Evolutionary conservation across 164 flowering plant species (phyloP).

Genomic region (Stephania yunnanensis): DNA sequence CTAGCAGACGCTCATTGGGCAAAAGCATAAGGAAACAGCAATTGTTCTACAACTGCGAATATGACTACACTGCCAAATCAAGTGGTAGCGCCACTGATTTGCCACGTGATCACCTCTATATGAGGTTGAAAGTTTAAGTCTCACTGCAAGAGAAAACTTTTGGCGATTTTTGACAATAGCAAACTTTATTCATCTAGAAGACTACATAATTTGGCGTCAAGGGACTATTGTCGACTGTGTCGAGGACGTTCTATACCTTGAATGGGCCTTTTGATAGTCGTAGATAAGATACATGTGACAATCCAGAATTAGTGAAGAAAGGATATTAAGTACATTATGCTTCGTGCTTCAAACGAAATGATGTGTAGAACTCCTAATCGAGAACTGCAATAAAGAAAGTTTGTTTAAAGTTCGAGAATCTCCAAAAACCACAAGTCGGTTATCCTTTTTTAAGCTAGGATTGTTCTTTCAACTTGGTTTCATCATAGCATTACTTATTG

Average conservation of each 20-base stretch:
- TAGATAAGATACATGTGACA: slow-evolving; percentile 38
- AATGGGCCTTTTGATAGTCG: too few species aligned
- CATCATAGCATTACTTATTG: not conserved
- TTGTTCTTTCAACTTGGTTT: not conserved
- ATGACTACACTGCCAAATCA: not conserved
- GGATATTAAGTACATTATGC: slow-evolving; percentile 60
- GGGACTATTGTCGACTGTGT: slow-evolving; percentile 95
- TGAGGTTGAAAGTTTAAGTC: too few species aligned
- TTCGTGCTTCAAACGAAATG: slow-evolving; percentile 39
- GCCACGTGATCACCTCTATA: too few species aligned
- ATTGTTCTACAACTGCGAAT: not conserved
- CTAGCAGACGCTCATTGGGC: too few species aligned
- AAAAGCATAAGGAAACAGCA: not conserved
- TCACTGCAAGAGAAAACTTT: not conserved
- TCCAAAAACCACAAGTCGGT: slow-evolving; percentile 62
- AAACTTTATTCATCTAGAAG: slow-evolving; percentile 77
- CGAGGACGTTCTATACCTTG: slow-evolving; percentile 27
- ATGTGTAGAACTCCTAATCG: too few species aligned
- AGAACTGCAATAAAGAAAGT: slow-evolving; percentile 15
- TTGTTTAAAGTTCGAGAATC: slow-evolving; percentile 17
- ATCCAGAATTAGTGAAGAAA: slow-evolving; percentile 46
- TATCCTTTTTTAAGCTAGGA: not conserved
- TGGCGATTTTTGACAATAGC: not conserved
- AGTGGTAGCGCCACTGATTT: too few species aligned
- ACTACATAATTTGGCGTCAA: slow-evolving; percentile 81